These are phyloP conservation scores for Grammothele lineata DNA, from an alignment of 768 basidiomycete genomes.

Conservation along the genomic window DNA sequence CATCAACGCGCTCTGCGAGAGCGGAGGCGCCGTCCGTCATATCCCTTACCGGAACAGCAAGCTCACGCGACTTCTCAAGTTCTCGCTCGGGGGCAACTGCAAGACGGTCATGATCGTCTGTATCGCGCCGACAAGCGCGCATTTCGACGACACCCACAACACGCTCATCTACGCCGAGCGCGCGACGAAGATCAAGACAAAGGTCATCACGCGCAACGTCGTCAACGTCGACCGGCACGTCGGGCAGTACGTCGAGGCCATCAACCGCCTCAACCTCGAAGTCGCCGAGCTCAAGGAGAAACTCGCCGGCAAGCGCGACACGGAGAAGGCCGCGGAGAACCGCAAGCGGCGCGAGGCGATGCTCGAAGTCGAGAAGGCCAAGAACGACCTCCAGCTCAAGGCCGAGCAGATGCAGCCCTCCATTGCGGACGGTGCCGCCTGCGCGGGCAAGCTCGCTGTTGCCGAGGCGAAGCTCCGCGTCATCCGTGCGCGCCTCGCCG, in stretches of 20 bases:
- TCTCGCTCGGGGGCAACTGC: constrained; percentile 97
- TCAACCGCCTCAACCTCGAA: constrained; percentile 81
- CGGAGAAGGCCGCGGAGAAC: constrained; percentile 58
- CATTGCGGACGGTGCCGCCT: constrained; percentile 73
- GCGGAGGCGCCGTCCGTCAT: constrained; percentile 82
- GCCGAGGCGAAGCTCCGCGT: constrained; percentile 65
- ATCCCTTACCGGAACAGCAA: constrained; percentile 98
- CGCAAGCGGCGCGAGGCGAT: constrained; percentile 69
- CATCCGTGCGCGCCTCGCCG: constrained; percentile 57
- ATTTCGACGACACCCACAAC: constrained; percentile 99
- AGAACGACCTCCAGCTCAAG: constrained; percentile 66
- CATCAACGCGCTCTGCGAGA: constrained; percentile 97
- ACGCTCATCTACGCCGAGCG: constrained; percentile 97
- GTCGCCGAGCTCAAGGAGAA: constrained; percentile 85
- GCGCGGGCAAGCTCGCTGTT: constrained; percentile 64
- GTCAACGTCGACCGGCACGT: constrained; percentile 95
- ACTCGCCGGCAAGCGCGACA: constrained; percentile 63
- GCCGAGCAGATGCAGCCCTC: constrained; percentile 66
- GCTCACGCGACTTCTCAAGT: constrained; percentile 94
- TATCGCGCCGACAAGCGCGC: constrained; percentile 88
- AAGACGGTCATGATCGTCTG: constrained; percentile 99
- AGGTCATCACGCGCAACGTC: constrained; percentile 92
- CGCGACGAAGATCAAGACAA: constrained; percentile 97
- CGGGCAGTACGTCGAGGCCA: constrained; percentile 92
- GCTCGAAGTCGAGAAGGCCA: constrained; percentile 70